Percentiles rank a stretch among this genome's conserved stretches.
Conservation (phyloP, 108 stramenopile genomes). For the Fragilaria crotonensis region DNA sequence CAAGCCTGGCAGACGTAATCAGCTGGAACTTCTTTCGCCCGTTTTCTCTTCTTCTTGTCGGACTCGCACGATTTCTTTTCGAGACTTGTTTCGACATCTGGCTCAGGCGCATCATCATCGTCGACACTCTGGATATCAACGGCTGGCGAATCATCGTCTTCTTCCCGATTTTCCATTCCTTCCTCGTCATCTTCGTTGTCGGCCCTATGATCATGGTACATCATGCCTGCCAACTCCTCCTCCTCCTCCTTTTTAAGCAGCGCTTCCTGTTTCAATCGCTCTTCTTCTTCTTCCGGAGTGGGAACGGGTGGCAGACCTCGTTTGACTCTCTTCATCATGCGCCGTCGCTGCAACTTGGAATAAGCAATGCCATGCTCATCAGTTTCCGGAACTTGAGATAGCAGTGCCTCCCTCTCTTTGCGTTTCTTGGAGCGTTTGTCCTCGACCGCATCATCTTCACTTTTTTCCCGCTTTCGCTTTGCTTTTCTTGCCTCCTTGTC, state of each 20-base stretch:
- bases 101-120: constrained; percentile 15
- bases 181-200: constrained; percentile 14
- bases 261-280: constrained; percentile 39
- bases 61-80: no score
- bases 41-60: constrained; percentile 50
- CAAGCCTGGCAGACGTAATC: constrained; percentile 84
- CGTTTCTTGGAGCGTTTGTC: constrained; percentile 1
- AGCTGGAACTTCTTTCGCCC: constrained; percentile 65
- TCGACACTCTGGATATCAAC: constrained; percentile 14
- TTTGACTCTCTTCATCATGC: constrained; percentile 81
- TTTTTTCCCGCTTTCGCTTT: no score
- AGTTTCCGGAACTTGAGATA: constrained; percentile 37
- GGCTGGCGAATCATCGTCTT: constrained; percentile 12
- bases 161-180: constrained; percentile 12
- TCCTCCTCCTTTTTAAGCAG: constrained; percentile 47
- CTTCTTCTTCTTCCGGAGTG: constrained; percentile 62
- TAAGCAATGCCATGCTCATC: constrained; percentile 65
- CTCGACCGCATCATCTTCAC: no score
- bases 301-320: constrained; percentile 64
- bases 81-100: no score
- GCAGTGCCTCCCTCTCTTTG: constrained; percentile 26
- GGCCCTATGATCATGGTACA: constrained; percentile 13
- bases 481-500: no score
- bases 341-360: constrained; percentile 74
- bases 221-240: constrained; percentile 40